Evolutionary conservation across 441 rosid genomes (phyloP).

Genomic region (Melastoma candidum): DNA sequence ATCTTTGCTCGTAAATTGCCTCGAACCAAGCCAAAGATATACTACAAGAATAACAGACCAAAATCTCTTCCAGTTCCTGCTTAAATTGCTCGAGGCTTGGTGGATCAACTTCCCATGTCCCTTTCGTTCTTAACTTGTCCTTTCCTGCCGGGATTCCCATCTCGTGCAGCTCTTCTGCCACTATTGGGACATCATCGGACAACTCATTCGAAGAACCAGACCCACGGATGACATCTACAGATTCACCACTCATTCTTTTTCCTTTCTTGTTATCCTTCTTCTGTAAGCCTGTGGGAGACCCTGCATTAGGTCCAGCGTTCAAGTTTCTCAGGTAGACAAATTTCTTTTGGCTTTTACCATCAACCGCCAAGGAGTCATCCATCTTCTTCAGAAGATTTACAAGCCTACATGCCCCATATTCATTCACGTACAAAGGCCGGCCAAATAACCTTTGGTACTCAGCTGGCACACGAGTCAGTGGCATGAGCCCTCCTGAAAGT

Average conservation of each 20-base stretch:
- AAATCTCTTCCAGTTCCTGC: constrained; percentile 72
- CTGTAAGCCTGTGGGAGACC: constrained; percentile 30
- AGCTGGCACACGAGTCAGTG: constrained; percentile 56
- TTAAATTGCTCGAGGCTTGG: constrained; percentile 54
- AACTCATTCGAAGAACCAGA: constrained; percentile 58
- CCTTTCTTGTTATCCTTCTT: constrained; percentile 59
- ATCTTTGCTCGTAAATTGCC: constrained; percentile 66
- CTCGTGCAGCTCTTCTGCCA: constrained; percentile 30
- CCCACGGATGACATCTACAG: constrained; percentile 18
- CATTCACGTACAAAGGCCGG: constrained; percentile 67
- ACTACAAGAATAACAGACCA: constrained; percentile 74
- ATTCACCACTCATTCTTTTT: constrained; percentile 33
- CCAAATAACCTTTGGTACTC: constrained; percentile 75
- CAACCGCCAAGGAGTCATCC: constrained; percentile 55
- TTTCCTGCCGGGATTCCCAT: constrained; percentile 27
- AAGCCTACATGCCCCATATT: constrained; percentile 68
- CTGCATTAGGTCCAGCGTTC: constrained; percentile 37
- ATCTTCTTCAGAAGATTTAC: constrained; percentile 83
- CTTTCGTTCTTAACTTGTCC: constrained; percentile 7
- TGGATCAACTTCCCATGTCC: constrained; percentile 17
- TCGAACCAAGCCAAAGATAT: constrained; percentile 74
- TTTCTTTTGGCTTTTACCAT: constrained; percentile 63
- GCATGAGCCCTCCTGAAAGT: constrained; percentile 77
- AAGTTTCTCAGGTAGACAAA: constrained; percentile 60
- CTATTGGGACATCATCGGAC: constrained; percentile 55